Percentiles rank a stretch among this genome's conserved stretches.
Conservation (phyloP, 768 basidiomycete species). For the Russula compacta region DNA sequence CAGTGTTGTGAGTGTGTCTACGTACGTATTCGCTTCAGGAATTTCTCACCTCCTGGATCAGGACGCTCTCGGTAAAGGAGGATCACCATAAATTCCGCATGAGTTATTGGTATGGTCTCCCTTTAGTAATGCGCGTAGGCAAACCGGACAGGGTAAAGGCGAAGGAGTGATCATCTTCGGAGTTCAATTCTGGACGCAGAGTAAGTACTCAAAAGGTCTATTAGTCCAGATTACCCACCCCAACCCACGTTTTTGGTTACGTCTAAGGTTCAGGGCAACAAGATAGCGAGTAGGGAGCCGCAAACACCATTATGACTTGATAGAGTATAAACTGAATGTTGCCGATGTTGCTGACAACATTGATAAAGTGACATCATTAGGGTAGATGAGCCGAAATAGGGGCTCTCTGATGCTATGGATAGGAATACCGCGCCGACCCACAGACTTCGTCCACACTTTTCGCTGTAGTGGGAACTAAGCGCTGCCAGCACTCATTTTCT, state of each 20-base stretch:
- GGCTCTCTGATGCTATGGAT: too few species aligned
- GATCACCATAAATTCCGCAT: constrained; percentile 42
- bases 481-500: too few species aligned
- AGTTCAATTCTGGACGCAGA: background rate
- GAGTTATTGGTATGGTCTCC: constrained; percentile 36
- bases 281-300: background rate
- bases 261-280: background rate
- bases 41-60: constrained; percentile 20
- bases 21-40: background rate
- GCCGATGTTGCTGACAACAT: too few species aligned
- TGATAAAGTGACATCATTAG: too few species aligned
- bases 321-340: background rate
- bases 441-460: too few species aligned
- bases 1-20: constrained; percentile 23
- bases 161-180: background rate
- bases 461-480: too few species aligned
- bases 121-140: constrained; percentile 21
- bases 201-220: too few species aligned
- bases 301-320: background rate
- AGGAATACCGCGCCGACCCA: too few species aligned
- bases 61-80: constrained; percentile 55
- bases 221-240: too few species aligned
- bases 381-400: too few species aligned
- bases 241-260: background rate
- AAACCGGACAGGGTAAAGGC: background rate